phyloP scores from a whole-genome alignment of 495 filamentous ascomycete species.

The Lindgomyces ingoldianus region DNA sequence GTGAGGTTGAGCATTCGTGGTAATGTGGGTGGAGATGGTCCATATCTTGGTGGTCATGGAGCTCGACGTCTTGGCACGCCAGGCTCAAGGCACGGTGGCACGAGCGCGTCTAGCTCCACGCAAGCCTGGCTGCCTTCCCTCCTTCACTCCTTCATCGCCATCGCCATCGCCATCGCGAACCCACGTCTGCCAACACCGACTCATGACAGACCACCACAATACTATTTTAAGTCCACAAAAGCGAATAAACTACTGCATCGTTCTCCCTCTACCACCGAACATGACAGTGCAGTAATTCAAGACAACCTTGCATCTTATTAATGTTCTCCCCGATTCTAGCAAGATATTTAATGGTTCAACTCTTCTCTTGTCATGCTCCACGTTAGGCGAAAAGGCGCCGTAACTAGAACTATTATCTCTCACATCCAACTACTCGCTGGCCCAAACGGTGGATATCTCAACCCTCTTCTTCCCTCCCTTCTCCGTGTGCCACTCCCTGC shows the following conservation, averaged over 20 bases:
- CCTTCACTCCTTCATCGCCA: neutral
- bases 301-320: no score
- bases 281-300: no score
- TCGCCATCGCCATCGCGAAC: neutral
- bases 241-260: no score
- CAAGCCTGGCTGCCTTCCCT: constrained; percentile 6
- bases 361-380: no score
- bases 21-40: neutral
- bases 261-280: no score
- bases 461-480: constrained; percentile 5
- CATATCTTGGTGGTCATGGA: neutral
- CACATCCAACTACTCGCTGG: constrained; percentile 22
- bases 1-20: constrained; percentile 3
- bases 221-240: no score
- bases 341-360: no score
- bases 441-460: constrained; percentile 31
- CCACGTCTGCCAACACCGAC: neutral
- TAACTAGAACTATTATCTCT: neutral
- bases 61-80: neutral
- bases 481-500: neutral
- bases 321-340: no score
- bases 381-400: no score
- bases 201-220: neutral
- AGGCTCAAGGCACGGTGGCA: neutral
- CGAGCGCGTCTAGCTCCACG: constrained; percentile 20